A percentile compares a stretch with the other conserved stretches of the same genome.
Conservation (phyloP, 768 basidiomycete species). For the Vararia minispora region DNA sequence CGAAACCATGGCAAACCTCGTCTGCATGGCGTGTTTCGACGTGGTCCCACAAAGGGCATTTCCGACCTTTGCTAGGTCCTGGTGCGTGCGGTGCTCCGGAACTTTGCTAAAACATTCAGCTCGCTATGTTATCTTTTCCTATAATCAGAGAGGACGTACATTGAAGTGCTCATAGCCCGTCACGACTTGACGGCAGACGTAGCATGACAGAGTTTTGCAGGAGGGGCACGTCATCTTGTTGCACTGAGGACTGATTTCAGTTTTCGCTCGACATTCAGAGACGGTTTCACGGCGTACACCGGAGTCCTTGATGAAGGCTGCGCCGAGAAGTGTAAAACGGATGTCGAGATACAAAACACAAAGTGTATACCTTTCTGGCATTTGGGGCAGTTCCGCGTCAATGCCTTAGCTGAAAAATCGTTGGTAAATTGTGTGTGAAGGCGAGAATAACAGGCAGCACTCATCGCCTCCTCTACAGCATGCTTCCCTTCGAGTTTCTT, state of each 20-base stretch:
- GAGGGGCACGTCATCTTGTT: slow-evolving; percentile 85
- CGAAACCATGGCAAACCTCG: slow-evolving; percentile 35
- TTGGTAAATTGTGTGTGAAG: slow-evolving; percentile 4
- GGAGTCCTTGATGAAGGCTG: slow-evolving; percentile 70
- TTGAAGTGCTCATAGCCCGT: slow-evolving; percentile 70
- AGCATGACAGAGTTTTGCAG: slow-evolving; percentile 70
- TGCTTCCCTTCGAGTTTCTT: slow-evolving; percentile 65
- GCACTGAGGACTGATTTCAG: slow-evolving; percentile 38
- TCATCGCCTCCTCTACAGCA: slow-evolving; percentile 88
- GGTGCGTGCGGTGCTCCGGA: slow-evolving; percentile 17
- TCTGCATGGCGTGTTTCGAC: slow-evolving; percentile 53
- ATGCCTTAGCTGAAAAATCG: slow-evolving; percentile 47
- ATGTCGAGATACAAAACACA: slow-evolving; percentile 2
- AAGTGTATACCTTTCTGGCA: slow-evolving; percentile 57
- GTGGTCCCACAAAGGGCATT: slow-evolving; percentile 61
- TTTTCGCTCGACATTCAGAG: not conserved
- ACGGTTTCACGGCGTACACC: slow-evolving; percentile 39
- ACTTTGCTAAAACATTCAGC: slow-evolving; percentile 1
- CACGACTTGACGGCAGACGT: slow-evolving; percentile 69
- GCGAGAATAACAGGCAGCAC: slow-evolving; percentile 26
- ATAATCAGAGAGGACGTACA: slow-evolving; percentile 20
- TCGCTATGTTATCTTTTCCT: slow-evolving; percentile 4
- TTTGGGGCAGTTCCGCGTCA: slow-evolving; percentile 83
- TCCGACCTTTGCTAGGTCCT: slow-evolving; percentile 21
- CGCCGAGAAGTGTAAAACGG: slow-evolving; percentile 1